phyloP scores from a whole-genome alignment of 1,284 basidiomycete species.

The Trametes polyzona region DNA sequence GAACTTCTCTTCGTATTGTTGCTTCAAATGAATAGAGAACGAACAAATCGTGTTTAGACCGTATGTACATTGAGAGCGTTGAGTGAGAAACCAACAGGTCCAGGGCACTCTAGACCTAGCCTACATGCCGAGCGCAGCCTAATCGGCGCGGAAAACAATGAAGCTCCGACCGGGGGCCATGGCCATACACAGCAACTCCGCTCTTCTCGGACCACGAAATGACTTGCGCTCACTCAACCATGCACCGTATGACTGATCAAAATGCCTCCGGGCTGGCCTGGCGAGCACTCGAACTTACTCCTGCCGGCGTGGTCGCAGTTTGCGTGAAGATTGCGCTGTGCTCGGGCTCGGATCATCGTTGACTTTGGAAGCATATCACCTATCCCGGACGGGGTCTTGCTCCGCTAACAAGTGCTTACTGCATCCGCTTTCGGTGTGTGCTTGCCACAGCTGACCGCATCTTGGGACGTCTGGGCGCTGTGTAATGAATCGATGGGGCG shows the following conservation, averaged over 20 bases:
- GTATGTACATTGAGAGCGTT: too few relatives aligned
- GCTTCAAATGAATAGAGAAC: too few relatives aligned
- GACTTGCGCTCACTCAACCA: background rate
- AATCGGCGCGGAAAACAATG: too few relatives aligned
- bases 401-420: too few relatives aligned
- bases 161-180: background rate
- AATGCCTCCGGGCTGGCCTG: background rate
- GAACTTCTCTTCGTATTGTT: too few relatives aligned
- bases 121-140: too few relatives aligned
- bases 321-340: background rate
- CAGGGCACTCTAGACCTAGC: too few relatives aligned
- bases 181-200: background rate
- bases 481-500: background rate
- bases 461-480: background rate
- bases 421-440: too few relatives aligned
- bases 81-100: too few relatives aligned
- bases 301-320: background rate
- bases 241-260: background rate
- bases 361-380: background rate
- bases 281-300: background rate
- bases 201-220: background rate
- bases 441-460: background rate
- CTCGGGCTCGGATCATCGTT: background rate
- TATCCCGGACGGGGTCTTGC: background rate
- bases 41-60: too few relatives aligned